A percentile compares a stretch with the other conserved stretches of the same genome.
phyloP scores from a whole-genome alignment of 2,329 filamentous ascomycete genomes.

The Sporothrix euskadiensis region DNA sequence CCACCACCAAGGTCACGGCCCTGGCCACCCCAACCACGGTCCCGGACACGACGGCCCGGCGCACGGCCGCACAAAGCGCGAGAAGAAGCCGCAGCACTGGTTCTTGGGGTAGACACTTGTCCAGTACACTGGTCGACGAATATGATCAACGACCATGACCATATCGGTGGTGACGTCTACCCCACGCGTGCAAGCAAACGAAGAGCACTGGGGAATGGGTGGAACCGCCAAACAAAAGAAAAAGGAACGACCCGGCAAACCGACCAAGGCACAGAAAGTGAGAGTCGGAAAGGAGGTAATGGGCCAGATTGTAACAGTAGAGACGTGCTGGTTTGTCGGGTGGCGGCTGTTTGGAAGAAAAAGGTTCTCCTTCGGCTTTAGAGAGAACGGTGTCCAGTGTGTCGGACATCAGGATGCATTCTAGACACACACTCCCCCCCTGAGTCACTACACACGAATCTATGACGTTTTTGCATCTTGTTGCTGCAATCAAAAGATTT shows the following conservation, averaged over 20 bases:
- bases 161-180: not conserved
- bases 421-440: not conserved
- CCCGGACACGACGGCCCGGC: not conserved
- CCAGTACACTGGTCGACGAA: not conserved
- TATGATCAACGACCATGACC: not conserved
- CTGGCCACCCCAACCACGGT: not conserved
- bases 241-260: not conserved
- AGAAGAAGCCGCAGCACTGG: not conserved
- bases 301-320: not conserved
- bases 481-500: not conserved
- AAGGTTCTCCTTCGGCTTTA: not conserved
- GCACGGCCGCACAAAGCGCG: constrained; percentile 7
- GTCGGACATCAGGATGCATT: constrained; percentile 4
- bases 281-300: not conserved
- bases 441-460: not conserved
- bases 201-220: constrained; percentile 7
- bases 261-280: not conserved
- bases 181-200: not conserved
- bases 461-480: not conserved
- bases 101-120: not conserved
- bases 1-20: not conserved
- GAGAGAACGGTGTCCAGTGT: not conserved
- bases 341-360: not conserved
- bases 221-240: not conserved
- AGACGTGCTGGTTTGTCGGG: constrained; percentile 3